Conservation (phyloP, 768 basidiomycete genomes). For the Leccinum subgranulosum region DNA sequence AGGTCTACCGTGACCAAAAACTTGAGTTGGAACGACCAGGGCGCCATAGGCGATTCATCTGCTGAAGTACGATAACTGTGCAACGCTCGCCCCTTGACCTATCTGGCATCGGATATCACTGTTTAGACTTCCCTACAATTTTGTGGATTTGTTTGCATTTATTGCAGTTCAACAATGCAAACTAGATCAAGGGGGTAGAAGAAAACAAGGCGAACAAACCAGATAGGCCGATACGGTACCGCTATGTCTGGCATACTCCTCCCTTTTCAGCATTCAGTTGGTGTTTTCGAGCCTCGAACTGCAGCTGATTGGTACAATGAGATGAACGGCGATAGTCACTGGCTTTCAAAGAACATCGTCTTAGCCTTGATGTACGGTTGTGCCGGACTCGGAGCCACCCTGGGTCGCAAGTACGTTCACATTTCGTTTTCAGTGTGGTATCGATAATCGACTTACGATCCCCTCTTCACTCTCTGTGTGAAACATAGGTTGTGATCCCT, state of each 20-base stretch:
- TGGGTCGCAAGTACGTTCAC: constrained; percentile 33
- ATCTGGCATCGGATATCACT: constrained; percentile 14
- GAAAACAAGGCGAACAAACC: constrained; percentile 47
- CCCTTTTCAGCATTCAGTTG: constrained; percentile 30
- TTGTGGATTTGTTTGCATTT: constrained; percentile 46
- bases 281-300: constrained; percentile 34
- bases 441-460: not conserved
- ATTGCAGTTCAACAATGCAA: constrained; percentile 37
- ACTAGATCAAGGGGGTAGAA: constrained; percentile 10
- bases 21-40: not conserved
- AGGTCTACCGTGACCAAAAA: not conserved
- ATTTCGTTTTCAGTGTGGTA: not conserved
- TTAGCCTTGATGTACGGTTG: constrained; percentile 38
- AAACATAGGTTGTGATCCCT: constrained; percentile 21
- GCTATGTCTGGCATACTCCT: constrained; percentile 34
- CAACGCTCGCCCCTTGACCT: constrained; percentile 2
- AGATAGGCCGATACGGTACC: constrained; percentile 39
- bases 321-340: constrained; percentile 34
- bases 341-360: constrained; percentile 37
- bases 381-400: constrained; percentile 36
- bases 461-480: not conserved
- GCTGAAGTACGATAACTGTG: constrained; percentile 15
- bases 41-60: not conserved
- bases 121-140: constrained; percentile 29
- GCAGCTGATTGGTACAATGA: constrained; percentile 41